Base-by-base conservation (phyloP, 495 filamentous ascomycete genomes). In the Aspergillus campestris region DNA sequence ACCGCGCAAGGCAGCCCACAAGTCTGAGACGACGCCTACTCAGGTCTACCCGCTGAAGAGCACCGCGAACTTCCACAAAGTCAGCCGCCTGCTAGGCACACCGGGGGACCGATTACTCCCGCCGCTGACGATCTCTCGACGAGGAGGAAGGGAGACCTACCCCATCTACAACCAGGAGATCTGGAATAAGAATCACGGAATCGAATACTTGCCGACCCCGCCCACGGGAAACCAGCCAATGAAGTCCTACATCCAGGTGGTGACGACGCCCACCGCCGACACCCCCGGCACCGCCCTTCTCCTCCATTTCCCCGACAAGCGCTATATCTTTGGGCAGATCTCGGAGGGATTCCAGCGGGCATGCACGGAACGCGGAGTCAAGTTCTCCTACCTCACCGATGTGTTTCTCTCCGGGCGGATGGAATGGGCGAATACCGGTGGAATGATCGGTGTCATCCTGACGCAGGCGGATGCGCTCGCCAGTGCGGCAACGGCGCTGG, bases 281-380 rank as follows among this genome's bases (percentile, higher is more conserved):
- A 94, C 92, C 1, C 82, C 83, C 11, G 94, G 90, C 34, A 86
- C 86, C 18, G 74, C 77, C 12, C 53, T 97, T 24, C 38, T 85
- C 28, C 72, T 97, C 8, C 77, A 87, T 56, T 89, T 88, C 57
- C 84, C 89, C 42, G 71, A 79, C 40, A 81, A 82, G 57, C 79
- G 88, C 36, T 98, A 97, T 60, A 42, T 97, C n/a, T 82, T 98
- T 54, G 92, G 92, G 7, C 82, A 86, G 58, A 54, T 89, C 8
- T 67, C 80, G 8, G 94, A 97, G 63, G 92, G 92, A 5, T 79
- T 83, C 8, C 91, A 96, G 66, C 79, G 92, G n/a, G 76, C 80
- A 42, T 66, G 80, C 40, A 64, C 72, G 5, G 83, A 95, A 61
- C 72, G 79, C 40, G 83, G 78, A 34, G 41, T 78, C 0, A 65